A percentile compares a stretch with the other conserved stretches of the same genome.
Conservation (phyloP, 441 rosid species). For the Gossypium gossypioides region DNA sequence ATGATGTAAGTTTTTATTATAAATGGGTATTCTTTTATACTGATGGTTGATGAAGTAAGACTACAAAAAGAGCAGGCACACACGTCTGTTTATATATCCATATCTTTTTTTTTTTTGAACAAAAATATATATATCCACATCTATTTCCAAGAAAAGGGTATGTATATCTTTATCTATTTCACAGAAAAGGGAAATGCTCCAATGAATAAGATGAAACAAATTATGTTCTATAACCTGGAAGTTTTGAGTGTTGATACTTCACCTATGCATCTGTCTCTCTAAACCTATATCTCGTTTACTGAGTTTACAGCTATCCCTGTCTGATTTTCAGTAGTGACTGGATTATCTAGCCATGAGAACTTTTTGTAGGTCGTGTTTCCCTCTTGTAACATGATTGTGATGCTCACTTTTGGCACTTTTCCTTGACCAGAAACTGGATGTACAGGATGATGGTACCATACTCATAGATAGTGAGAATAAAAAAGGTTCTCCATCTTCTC, state of each 20-base stretch:
- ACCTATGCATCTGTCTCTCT: neutral
- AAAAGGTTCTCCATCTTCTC: slow-evolving; percentile 45
- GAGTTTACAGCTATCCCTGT: neutral
- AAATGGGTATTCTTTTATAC: neutral
- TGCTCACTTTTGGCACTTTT: slow-evolving; percentile 16
- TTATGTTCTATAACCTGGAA: neutral
- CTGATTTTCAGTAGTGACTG: neutral
- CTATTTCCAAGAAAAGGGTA: neutral
- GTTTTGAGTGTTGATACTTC: neutral
- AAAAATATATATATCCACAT: neutral
- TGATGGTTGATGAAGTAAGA: neutral
- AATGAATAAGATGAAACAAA: neutral
- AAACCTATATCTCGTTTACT: neutral
- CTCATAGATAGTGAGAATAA: slow-evolving; percentile 50
- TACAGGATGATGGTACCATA: slow-evolving; percentile 41
- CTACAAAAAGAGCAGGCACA: neutral
- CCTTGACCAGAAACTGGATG: slow-evolving; percentile 45
- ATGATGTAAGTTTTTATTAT: slow-evolving; percentile 48
- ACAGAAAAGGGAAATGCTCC: neutral
- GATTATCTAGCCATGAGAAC: neutral
- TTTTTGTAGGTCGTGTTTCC: neutral
- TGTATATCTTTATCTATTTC: neutral
- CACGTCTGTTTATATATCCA: neutral
- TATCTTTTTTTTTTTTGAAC: neutral
- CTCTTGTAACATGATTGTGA: neutral